Percentiles rank a stretch among this genome's conserved stretches.
Evolutionary conservation across 345 rosid species (phyloP).

Genomic region (Cochlearia excelsa): DNA sequence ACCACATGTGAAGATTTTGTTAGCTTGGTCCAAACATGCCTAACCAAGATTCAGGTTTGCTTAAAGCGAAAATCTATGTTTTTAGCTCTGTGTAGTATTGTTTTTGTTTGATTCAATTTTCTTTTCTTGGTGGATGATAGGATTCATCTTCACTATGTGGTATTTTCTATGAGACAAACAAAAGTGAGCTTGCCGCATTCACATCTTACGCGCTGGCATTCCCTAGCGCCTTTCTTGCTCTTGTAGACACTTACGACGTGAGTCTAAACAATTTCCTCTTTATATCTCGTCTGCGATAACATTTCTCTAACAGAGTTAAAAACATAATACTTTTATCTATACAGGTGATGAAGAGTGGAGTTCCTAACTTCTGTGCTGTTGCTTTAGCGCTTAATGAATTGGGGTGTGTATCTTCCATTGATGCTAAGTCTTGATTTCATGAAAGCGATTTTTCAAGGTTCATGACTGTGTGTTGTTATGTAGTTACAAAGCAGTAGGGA

Average conservation of each 20-base stretch:
- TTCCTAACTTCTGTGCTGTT: constrained; percentile 93
- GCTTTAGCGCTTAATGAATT: constrained; percentile 77
- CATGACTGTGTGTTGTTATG: constrained; percentile 21
- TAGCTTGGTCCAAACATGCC: constrained; percentile 67
- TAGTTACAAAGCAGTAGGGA: constrained; percentile 87
- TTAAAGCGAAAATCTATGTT: too few species aligned
- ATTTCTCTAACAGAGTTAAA: not conserved
- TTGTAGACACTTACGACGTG: constrained; percentile 92
- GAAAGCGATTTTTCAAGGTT: not conserved
- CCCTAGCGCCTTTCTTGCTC: constrained; percentile 78
- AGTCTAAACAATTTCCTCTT: constrained; percentile 29
- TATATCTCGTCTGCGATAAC: not conserved
- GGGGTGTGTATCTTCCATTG: constrained; percentile 50
- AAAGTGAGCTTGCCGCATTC: constrained; percentile 92
- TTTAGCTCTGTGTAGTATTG: too few species aligned
- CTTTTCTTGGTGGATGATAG: constrained; percentile 39
- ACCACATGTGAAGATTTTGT: constrained; percentile 81
- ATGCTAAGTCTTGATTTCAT: not conserved
- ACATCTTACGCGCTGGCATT: constrained; percentile 94
- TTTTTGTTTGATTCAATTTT: not conserved
- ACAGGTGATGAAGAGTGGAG: constrained; percentile 86
- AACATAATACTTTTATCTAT: constrained; percentile 17
- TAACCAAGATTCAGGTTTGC: constrained; percentile 71
- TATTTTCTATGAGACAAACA: constrained; percentile 82
- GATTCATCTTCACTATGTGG: constrained; percentile 52